Evolutionary conservation across 1,284 basidiomycete genomes (phyloP).

Genomic region (Irpex lacteus): DNA sequence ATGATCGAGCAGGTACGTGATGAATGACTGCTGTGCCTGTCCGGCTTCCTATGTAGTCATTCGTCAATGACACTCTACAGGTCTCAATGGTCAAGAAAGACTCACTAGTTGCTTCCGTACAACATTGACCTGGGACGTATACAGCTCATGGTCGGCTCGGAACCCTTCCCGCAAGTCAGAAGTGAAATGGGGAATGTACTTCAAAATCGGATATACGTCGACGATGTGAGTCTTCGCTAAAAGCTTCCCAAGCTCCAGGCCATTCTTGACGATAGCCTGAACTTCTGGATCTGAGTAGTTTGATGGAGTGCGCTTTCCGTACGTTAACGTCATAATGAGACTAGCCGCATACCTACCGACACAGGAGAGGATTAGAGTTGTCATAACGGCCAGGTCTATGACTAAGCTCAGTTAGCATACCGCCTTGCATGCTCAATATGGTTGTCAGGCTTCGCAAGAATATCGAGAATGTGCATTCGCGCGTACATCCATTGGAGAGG

Average conservation of each 20-base stretch:
- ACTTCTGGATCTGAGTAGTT: conserved; percentile 57
- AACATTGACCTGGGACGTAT: conserved; percentile 43
- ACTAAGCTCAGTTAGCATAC: conserved; percentile 23
- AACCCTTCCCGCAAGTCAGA: conserved; percentile 49
- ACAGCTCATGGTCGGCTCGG: conserved; percentile 54
- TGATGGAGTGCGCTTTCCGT: conserved; percentile 51
- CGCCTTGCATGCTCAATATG: conserved; percentile 53
- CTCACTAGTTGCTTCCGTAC: conserved; percentile 46
- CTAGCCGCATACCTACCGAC: conserved; percentile 54
- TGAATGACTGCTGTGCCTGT: conserved; percentile 42
- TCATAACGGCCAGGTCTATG: too few species aligned
- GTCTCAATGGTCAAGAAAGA: background rate
- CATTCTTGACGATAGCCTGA: conserved; percentile 44
- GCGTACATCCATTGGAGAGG: conserved; percentile 45
- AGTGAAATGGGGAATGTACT: conserved; percentile 54
- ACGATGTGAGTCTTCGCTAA: conserved; percentile 56
- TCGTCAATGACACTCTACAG: background rate
- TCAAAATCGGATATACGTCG: conserved; percentile 54
- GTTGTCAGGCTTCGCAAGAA: conserved; percentile 44
- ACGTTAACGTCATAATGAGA: conserved; percentile 62
- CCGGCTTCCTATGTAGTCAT: conserved; percentile 28
- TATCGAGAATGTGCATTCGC: conserved; percentile 47
- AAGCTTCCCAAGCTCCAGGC: conserved; percentile 44
- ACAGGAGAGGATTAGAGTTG: background rate
- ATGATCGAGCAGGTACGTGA: conserved; percentile 51